Base-by-base conservation (phyloP, 2,329 filamentous ascomycete genomes). In the Ophiostoma novo-ulmi region DNA sequence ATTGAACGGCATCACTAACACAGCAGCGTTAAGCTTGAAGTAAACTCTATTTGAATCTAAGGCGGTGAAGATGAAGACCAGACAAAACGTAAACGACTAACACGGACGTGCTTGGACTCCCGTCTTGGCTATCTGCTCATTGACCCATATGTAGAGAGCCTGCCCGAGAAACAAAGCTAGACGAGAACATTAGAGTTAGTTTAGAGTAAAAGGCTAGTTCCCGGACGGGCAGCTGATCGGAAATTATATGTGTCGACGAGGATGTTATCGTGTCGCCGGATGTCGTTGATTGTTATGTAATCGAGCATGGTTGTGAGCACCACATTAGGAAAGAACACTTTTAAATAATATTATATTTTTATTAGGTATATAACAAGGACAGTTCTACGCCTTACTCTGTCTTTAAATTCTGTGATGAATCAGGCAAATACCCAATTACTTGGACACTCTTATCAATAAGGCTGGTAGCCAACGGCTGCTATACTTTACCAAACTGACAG, bases 111-210 rank as follows among this genome's bases (percentile, higher is more conserved):
- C 52, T 58, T 58, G 52, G 52, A 26, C 52, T 58, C 22, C 52
- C 52, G 52, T 26, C 52, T 58, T 58, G 52, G 52, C 52, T 5
- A 26, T 26, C 2, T 58, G 52, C 52, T 58, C 52, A 58, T 58
- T 22, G 52, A 11, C 20, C 48, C 20, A 22, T 22, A 26, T 26
- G 5, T 2, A 55, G 20, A 7, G 3, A 26, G 10, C n/a, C 8
- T 58, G 52, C 52, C 11, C 4, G 2, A 3, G 7, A 10, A 26
- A 26, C 14, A 10, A 58, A 48, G n/a, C 52, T 44, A 44, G 14
- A 26, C 52, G 52, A 58, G 52, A 58, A 26, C 52, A 58, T 58
- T 58, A 58, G 52, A 58, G 52, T 26, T 14, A 58, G 7, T 58
- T 48, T 58, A 26, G 10, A 11, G 52, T 48, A 10, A 17, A 14